Evolutionary conservation across 2,329 filamentous ascomycete species (phyloP), one percentile per base, ranked within the genome.

Genomic region (Purpureocillium takamizusanense): DNA sequence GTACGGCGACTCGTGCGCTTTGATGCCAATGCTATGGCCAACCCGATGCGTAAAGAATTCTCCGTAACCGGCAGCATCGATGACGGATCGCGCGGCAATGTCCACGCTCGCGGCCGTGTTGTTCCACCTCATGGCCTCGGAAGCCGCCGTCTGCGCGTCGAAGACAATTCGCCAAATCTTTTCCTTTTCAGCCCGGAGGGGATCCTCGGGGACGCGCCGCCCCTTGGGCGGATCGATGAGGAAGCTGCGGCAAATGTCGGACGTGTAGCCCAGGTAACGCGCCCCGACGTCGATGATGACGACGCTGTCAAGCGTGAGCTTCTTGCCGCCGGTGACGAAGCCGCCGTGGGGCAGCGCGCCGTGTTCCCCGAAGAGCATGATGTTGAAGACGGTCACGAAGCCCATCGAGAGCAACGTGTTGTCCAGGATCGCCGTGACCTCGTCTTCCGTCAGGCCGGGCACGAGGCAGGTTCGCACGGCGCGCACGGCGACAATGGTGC

Each of bases 1-100:
- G 46, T 81, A 81, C 0, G 76, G 77, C 23, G 72, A 76, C 50
- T 81, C 77, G 45, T 81, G 77, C 1, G 76, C 76, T 56, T 81
- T 81, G 51, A 82, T 79, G 0, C 77, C 78, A 35, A 82, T 79
- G 2, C 77, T 72, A 47, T 82, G 78, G 1, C 77, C 77, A 1
- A 81, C 60, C 2, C 77, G 67, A 46, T 81, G 77, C 1, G 76
- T 81, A 44, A 81, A 81, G 0, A 63, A 65, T 15, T 67, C 58
- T 0, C 72, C 74, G 42, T 81, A 81, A 0, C 76, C 76, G 74
- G 21, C 76, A 10, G 67, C 53, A 11, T 70, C 64, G 36, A 81
- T 81, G 15, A 81, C 62, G 0, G 57, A 56, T 2, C 76, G 65
- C 6, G 77, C 77, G 2, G 77, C 76, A 31, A 81, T 67, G 42